A percentile compares a stretch with the other conserved stretches of the same genome.
phyloP scores from a whole-genome alignment of 192 early-diverging fungal genomes.

The Coemansia javaensis region DNA sequence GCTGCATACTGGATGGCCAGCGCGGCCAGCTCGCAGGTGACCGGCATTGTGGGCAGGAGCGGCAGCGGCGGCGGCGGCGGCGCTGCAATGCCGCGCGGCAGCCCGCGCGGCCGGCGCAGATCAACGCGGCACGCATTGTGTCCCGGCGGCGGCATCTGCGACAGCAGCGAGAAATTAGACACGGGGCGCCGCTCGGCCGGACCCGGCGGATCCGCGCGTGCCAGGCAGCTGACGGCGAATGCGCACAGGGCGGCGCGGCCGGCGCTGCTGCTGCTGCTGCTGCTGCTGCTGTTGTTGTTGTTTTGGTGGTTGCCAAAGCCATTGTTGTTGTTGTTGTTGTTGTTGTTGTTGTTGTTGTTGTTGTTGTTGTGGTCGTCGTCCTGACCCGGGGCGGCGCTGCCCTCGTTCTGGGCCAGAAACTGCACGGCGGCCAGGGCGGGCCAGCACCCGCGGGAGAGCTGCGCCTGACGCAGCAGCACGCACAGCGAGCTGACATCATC shows the following conservation, averaged over 20 bases:
- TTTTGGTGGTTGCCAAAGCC: no score
- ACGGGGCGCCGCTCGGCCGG: background rate
- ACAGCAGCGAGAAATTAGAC: no score
- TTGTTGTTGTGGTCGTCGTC: no score
- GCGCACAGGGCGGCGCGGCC: background rate
- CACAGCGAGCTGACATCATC: background rate
- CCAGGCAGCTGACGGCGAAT: background rate
- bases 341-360: no score
- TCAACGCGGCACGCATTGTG: background rate
- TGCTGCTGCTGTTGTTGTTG: no score
- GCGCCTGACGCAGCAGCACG: background rate
- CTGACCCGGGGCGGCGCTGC: background rate
- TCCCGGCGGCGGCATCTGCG: background rate
- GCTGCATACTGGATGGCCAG: no score
- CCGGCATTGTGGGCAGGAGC: background rate
- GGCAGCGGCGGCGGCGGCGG: background rate
- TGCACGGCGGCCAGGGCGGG: background rate
- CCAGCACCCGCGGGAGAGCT: background rate
- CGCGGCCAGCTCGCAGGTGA: no score
- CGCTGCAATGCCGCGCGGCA: background rate
- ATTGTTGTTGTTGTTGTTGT: no score
- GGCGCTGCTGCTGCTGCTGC: background rate
- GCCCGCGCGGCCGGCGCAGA: background rate
- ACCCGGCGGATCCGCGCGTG: background rate
- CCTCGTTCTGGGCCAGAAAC: background rate